Evolutionary conservation across 768 basidiomycete genomes (phyloP).

Genomic region (Boletellus ananiceps): DNA sequence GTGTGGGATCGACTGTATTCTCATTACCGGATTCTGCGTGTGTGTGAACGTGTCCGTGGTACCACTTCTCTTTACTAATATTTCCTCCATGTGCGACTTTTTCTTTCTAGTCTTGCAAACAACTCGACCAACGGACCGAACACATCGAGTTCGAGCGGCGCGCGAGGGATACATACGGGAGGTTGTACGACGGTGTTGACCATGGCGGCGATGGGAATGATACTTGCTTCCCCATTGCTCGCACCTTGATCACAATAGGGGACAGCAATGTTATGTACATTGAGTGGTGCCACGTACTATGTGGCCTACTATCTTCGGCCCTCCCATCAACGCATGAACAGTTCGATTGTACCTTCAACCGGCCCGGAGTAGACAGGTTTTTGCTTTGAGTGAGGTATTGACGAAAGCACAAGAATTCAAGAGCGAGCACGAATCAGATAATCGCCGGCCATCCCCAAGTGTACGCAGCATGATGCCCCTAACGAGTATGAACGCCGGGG

Average conservation of each 20-base stretch:
- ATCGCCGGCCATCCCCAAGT: no score
- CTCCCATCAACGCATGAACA: no score
- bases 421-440: no score
- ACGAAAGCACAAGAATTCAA: no score
- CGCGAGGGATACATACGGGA: not conserved
- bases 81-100: not conserved
- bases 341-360: no score
- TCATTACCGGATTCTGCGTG: slow-evolving; percentile 12
- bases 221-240: not conserved
- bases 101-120: not conserved
- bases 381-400: no score
- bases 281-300: no score
- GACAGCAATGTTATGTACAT: no score
- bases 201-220: not conserved
- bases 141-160: not conserved
- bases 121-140: not conserved
- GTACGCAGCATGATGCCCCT: no score
- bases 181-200: not conserved
- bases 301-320: no score
- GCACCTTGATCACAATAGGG: not conserved
- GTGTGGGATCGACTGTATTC: slow-evolving; percentile 19
- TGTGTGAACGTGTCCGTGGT: slow-evolving; percentile 1
- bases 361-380: no score
- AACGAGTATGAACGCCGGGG: no score
- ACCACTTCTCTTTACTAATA: not conserved